Evolutionary conservation across 177 flowering plant species (phyloP), one percentile per base, ranked within the genome.

Genomic region (Tripterygium wilfordii): DNA sequence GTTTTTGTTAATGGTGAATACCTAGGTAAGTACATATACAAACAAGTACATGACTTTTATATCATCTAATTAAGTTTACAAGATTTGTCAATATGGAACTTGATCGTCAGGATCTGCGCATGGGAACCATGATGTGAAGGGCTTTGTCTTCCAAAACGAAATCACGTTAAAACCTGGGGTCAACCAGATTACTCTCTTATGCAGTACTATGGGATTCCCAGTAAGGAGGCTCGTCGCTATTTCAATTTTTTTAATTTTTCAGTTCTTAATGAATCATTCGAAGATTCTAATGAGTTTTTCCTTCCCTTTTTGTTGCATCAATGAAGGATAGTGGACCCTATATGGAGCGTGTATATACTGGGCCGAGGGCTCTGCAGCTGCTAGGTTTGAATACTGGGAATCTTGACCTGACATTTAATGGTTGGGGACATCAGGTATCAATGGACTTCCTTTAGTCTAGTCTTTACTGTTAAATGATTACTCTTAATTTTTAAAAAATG

Each of bases 271-370:
- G 18, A 10, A 10, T 35, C 30, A 30, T 23, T 1, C 2, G n/a
- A n/a, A n/a, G n/a, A n/a, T n/a, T n/a, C n/a, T n/a, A n/a, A n/a
- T n/a, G n/a, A n/a, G n/a, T n/a, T n/a, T n/a, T n/a, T n/a, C n/a
- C n/a, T n/a, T n/a, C n/a, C n/a, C n/a, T n/a, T n/a, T n/a, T n/a
- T n/a, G n/a, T n/a, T n/a, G n/a, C n/a, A 9, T 22, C 8, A n/a
- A 50, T 72, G 31, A 26, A 88, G 98, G 84, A 92, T 61, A 86
- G 96, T 36, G 98, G 98, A 65, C 85, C 77, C 18, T 83, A 83
- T 56, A 57, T 86, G 78, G 96, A 92, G 74, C 66, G 51, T 15
- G 67, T 91, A 60, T 68, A 56, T 49, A 78, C 94, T 0, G 98
- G 98, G 0, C 69, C 84, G 3, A 75, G 67, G 13, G 30, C 56